Evolutionary conservation across 306 rosid species (phyloP), one percentile per base, ranked within the genome.

Genomic region (Casuarina glauca): DNA sequence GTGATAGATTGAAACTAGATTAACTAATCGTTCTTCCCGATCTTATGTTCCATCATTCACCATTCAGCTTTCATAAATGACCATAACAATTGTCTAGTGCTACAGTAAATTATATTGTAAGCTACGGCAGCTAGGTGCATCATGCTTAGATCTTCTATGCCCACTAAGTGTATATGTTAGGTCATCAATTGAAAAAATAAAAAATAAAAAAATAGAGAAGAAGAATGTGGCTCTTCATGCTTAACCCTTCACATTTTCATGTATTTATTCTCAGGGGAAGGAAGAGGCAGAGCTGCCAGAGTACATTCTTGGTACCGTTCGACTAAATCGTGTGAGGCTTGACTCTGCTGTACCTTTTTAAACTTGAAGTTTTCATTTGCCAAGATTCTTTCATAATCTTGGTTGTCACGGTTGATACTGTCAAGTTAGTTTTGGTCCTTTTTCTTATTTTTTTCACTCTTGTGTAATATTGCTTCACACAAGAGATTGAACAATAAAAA

Each of bases 271-370:
- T 78, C 86, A 94, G 98, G 98, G 91, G 55, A 90, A 87, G 83
- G 96, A 89, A 83, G 96, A 86, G 79, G 82, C 43, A 43, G 97
- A 90, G 79, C 76, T 94, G 70, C 98, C 98, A 0, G 98, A 94
- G 82, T 92, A 85, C 84, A 70, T 94, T 87, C 98, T 94, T 20
- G 98, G 97, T 69, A 92, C 97, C 3, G 96, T 92, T 62, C 88
- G 97, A 74, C 85, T 92, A 77, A 92, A 90, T 74, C 91, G 92
- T 19, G 0, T 94, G 69, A 89, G 36, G 87, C 92, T 69, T 45
- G 95, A 92, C 60, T 84, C 96, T 44, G 96, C 98, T 67, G 79
- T 79, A 19, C 76, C n/a, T 9, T 81, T 88, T 80, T 90, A 80
- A 57, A 79, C 3, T 74, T 90, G 80, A 89, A 78, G 84, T 68